Base-by-base conservation (phyloP, 257 asterid species). In the Gardenia jasminoides region DNA sequence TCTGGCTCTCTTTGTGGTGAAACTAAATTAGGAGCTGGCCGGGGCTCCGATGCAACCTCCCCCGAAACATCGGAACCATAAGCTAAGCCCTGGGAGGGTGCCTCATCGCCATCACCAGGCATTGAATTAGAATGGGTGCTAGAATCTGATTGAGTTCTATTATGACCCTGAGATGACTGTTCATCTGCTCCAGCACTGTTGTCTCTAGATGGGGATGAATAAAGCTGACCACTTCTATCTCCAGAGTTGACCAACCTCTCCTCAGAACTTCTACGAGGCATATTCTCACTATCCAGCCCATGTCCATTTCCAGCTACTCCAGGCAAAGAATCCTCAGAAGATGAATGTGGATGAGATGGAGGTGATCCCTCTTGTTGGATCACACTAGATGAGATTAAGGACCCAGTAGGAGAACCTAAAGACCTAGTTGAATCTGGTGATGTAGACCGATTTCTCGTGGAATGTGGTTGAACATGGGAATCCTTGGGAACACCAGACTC, bases 301-400 rank as follows among this genome's bases (percentile, higher is more conserved):
- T 76, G 79, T 33, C 69, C 78, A 74, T 72, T 84, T n/a, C 54
- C 77, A 78, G 79, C 56, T 62, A 71, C 70, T 64, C 74, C 82
- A 44, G 85, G 79, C 58, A 80, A 79, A 59, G 86, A 85, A 10
- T 79, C 88, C 78, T 74, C 83, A 39, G 79, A 82, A 73, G 84
- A 77, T 39, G 82, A 68, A 71, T 61, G 76, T 28, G 78, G 77
- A 72, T 72, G 82, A 75, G 84, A 77, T 24, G 48, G 68, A 69
- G 80, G 70, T 30, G 82, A 64, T 74, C 79, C 77, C 66, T 79
- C 82, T 62, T 56, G 68, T 50, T 73, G 75, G 68, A 67, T 50
- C 59, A 80, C 72, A 81, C 75, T 71, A 8, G 78, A 79, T 76
- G 84, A 72, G 66, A 67, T 66, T 50, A 62, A 71, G 33, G 64